A percentile compares a stretch with the other conserved stretches of the same genome.
Conservation (phyloP, 2,329 filamentous ascomycete species). For the Macrophomina tecta region DNA sequence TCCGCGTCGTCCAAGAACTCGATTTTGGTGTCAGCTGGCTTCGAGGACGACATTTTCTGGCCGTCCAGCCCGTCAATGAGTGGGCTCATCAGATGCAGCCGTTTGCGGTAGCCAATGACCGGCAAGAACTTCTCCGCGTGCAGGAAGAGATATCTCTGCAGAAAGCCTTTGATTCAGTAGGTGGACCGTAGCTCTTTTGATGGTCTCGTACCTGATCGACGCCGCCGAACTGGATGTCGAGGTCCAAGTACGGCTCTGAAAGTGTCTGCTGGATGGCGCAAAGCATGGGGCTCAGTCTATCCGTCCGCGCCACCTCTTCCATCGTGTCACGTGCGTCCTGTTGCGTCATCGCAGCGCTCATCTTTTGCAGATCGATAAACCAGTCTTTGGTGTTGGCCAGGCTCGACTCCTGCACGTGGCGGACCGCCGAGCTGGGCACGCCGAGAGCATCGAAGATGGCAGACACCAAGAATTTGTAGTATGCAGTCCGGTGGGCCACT, state of each 20-base stretch:
- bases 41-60: background rate
- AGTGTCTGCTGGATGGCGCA: constrained; percentile 1
- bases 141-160: background rate
- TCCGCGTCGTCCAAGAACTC: background rate
- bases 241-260: background rate
- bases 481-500: no score
- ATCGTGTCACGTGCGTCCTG: background rate
- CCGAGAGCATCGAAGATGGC: constrained; percentile 3
- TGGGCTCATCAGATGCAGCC: background rate
- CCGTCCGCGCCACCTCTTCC: background rate
- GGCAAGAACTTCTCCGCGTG: background rate
- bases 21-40: background rate
- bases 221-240: background rate
- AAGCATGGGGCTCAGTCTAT: constrained; percentile 6
- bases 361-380: background rate
- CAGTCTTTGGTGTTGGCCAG: background rate
- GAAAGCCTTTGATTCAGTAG: background rate
- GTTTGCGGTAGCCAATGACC: constrained; percentile 1
- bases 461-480: background rate
- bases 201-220: background rate
- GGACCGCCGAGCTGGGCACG: background rate
- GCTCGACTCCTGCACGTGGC: background rate
- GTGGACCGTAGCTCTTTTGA: no score
- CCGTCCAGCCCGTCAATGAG: background rate
- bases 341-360: background rate